Evolutionary conservation across 257 asterid species (phyloP), one percentile per base, ranked within the genome.

Genomic region (Paulownia fortunei): DNA sequence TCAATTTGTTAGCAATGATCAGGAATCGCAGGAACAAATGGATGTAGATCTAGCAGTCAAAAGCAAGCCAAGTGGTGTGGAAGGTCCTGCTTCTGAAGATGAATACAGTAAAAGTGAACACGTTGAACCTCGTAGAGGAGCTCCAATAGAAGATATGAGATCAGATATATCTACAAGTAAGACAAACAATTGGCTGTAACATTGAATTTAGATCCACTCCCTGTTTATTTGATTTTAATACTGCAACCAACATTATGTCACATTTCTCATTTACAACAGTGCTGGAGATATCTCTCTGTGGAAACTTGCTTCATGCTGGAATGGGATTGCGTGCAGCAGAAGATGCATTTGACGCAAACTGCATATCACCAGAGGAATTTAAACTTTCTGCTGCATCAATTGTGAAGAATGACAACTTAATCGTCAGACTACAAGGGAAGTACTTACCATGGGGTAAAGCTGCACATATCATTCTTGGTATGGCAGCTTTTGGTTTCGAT

Each of bases 401-500:
- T 41, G 76, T 88, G 80, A 79, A 84, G 34, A 82, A 84, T 51
- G 94, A 89, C 76, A 86, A 89, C 79, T 72, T 92, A 78, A 82
- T 89, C 9, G 81, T 87, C 59, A 83, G 94, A 66, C 59, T 89
- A 78, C 87, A 82, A 64, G 94, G 91, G 55, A 86, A 84, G 77
- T 92, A 92, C 85, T 78, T 91, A 72, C 82, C 85, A n/a, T 89
- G 95, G 95, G 86, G 82, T 74, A 91, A 87, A 83, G 93, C 95
- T 62, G 89, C 83, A 61, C 92, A 86, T 27, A 61, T 87, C 51
- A 73, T 88, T 80, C 92, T 91, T 59, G 95, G 95, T 27, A 78
- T 81, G 87, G 89, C 85, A 47, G 93, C 82, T 46, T 91, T 85
- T 79, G 92, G 83, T 72, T 71, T 83, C 81, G 80, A 90, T 66